Evolutionary conservation across 2,329 filamentous ascomycete species (phyloP), one percentile per base, ranked within the genome.

Genomic region (Diplodia intermedia): DNA sequence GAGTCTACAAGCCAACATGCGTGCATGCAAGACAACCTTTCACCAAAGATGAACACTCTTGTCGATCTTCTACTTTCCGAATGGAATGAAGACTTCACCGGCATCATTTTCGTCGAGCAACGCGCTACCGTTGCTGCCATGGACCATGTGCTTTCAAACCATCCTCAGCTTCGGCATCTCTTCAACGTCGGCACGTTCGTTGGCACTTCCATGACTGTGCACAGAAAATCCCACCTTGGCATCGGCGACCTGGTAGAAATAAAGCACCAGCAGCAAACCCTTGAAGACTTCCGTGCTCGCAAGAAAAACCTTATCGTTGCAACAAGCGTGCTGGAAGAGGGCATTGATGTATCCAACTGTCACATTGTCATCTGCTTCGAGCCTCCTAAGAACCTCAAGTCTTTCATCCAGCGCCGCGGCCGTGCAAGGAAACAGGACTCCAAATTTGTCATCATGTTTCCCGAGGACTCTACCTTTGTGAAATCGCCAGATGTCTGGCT

Each of bases 291-390:
- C 62, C 80, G 82, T 11, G 73, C 73, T 12, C 86, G 86, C 2
- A 77, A 75, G 18, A 86, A 82, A 55, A 88, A 88, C 68, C 72
- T 89, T n/a, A 83, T 89, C 43, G 75, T 89, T 20, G 80, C 85
- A 0, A 89, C 87, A 0, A 84, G 82, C 65, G 86, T 88, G 0
- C 78, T 88, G 1, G 86, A 89, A 75, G 87, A 89, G 76, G 86
- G 87, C 0, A 86, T 89, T 36, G 87, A 89, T 71, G 79, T 89
- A 2, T 84, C 85, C n/a, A 85, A 85, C 3, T 91, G 89, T 71
- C 87, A 89, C 72, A 72, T 89, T 26, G 88, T 91, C 0, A 81
- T 91, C 14, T 89, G 87, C 70, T 91, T 88, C 73, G 85, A 90
- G 70, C 80, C 81, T 31, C 88, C 88, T 0, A 81, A 82, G 33